Conservation (phyloP, 2,329 filamentous ascomycete genomes). For the Bisporella sp. region DNA sequence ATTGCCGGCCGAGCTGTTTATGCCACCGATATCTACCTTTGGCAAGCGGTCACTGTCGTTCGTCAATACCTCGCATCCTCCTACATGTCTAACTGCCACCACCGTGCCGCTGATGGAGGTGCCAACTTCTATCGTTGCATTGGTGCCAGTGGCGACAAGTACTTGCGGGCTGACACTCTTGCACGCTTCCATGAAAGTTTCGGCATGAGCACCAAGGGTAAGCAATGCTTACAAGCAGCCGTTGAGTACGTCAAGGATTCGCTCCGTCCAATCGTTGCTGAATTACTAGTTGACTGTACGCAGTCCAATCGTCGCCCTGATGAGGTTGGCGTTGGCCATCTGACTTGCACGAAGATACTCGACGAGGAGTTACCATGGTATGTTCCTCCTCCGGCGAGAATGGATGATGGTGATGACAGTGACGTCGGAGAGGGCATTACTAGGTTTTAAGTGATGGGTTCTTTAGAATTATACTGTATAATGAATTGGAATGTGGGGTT, state of each 20-base stretch:
- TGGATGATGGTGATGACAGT: no score
- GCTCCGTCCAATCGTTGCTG: conserved; percentile 10
- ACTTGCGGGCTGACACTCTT: conserved; percentile 8
- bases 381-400: no score
- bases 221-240: conserved; percentile 4
- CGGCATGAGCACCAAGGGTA: conserved; percentile 15
- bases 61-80: conserved; percentile 16
- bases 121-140: conserved; percentile 18
- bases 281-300: conserved; percentile 10
- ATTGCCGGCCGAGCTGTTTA: conserved; percentile 21
- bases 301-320: conserved; percentile 4
- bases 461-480: no score
- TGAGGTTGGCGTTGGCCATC: conserved; percentile 31
- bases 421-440: no score
- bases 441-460: no score
- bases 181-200: conserved; percentile 12
- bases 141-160: conserved; percentile 9
- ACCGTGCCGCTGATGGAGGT: conserved; percentile 21
- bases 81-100: conserved; percentile 11
- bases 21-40: conserved; percentile 23
- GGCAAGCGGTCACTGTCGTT: conserved; percentile 18
- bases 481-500: no score
- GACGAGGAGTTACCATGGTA: background rate
- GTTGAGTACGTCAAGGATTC: conserved; percentile 13
- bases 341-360: conserved; percentile 52